These are phyloP conservation scores for Colletotrichum sp. DNA, from an alignment of 2,329 filamentous ascomycete species.

Conservation along the genomic window DNA sequence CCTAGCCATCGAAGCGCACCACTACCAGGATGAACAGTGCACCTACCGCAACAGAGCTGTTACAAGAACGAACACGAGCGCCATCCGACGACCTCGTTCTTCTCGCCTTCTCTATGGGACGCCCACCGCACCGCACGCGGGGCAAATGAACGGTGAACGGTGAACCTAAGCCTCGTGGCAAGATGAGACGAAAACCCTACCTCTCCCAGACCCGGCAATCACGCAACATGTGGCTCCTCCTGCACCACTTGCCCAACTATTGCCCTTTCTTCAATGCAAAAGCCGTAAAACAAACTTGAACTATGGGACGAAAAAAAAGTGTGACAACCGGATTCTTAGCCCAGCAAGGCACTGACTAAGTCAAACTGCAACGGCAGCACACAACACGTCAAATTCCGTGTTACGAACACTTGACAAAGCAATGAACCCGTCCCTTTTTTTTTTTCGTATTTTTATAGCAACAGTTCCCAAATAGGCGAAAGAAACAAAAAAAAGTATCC, in stretches of 20 bases:
- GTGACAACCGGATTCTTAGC: background rate
- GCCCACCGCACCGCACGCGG: background rate
- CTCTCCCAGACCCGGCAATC: background rate
- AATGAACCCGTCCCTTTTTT: background rate
- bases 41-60: background rate
- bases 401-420: background rate
- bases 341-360: background rate
- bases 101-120: background rate
- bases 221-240: background rate
- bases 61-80: background rate
- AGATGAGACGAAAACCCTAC: background rate
- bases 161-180: background rate
- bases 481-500: background rate
- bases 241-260: background rate
- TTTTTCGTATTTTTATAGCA: background rate
- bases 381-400: background rate
- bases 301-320: background rate
- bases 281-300: background rate
- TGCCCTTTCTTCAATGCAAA: background rate
- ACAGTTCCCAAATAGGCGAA: background rate
- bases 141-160: background rate
- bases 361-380: background rate
- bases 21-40: background rate
- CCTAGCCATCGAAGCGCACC: background rate
- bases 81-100: background rate